Base-by-base conservation (phyloP, 176 grass and related monocot genomes). In the Musa acuminata region DNA sequence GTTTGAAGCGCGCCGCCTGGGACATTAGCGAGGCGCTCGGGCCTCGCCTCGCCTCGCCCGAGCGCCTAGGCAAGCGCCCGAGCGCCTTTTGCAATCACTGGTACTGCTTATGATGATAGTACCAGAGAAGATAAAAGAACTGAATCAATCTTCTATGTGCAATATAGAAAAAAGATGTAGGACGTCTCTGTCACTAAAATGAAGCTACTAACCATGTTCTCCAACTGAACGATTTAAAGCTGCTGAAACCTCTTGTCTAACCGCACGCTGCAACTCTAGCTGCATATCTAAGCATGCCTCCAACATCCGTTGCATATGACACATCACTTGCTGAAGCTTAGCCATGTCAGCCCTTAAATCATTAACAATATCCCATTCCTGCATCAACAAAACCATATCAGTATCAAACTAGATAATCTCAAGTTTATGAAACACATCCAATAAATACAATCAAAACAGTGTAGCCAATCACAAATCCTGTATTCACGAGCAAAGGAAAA, bases 251-350 rank as follows among this genome's bases (percentile, higher is more conserved):
- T 96, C 93, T 43, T 92, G 93, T 58, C 83, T 83, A 77, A 96
- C 85, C 66, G 87, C 84, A 2, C 93, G 85, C 68, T 92, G 93
- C 48, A 92, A 10, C 77, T 96, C 93, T 53, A 96, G 83, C 82
- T 96, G 93, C 93, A 96, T 96, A 74, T 96, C 93, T 85, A 96
- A 88, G 66, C 93, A 92, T 70, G 89, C 83, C 57, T 86, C 87
- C 2, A 92, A 73, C 90, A 90, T 92, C 54, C 79, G 82, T 53
- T 96, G 87, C 81, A 92, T 84, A 76, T 54, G 84, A 26, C 13
- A 79, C 93, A 96, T 92, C 62, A 83, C 89, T 54, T 88, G 84
- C 67, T 96, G 85, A 12, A 96, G 71, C 55, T 80, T 82, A 20
- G n/a, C 70, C 85, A 96, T 55, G 49, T 96, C 93, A 19, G 91